Evolutionary conservation across 2,329 filamentous ascomycete genomes (phyloP), one percentile per base, ranked within the genome.

Genomic region (Harringtonia aguacate): DNA sequence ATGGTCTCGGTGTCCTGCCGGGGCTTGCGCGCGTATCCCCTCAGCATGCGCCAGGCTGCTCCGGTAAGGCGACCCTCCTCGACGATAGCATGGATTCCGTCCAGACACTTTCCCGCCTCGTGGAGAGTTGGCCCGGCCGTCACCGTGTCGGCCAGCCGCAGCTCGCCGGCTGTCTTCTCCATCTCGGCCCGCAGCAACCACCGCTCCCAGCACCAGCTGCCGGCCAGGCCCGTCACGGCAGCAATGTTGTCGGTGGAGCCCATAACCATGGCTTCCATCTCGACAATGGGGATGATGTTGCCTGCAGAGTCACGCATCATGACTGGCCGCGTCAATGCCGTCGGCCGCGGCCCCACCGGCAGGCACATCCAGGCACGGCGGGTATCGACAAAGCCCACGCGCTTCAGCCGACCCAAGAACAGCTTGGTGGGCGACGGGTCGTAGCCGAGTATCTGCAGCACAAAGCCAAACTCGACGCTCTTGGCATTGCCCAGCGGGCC

Each of bases 191-290:
- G 86, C 52, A 95, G 67, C 61, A 97, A 75, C 92, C 92, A 98
- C 60, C 86, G 84, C 73, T 98, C 92, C 90, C 89, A 98, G 60
- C 81, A 81, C 81, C 88, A 92, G 22, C 84, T 81, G 5, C 87
- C 92, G 1, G 90, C 78, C 34, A 97, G 66, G 18, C 89, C 89
- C 13, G 85, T 84, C 51, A 95, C 70, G 53, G 76, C 79, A 2
- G 86, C 85, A 14, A 81, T 77, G 57, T 80, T 77, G 40, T 80
- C 76, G 0, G 84, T 87, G 54, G 75, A 84, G 8, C 84, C 84
- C n/a, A 63, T 61, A 0, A 78, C 68, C 58, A 77, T 72, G 17
- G 81, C 79, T 49, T 86, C 79, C 52, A 78, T 68, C 51, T 73
- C 69, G 47, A 72, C 64, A 12, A 67, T 68, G 42, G 61, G 60